Conservation (phyloP, 371 early-diverging fungal species). For the Catenaria anguillulae region DNA sequence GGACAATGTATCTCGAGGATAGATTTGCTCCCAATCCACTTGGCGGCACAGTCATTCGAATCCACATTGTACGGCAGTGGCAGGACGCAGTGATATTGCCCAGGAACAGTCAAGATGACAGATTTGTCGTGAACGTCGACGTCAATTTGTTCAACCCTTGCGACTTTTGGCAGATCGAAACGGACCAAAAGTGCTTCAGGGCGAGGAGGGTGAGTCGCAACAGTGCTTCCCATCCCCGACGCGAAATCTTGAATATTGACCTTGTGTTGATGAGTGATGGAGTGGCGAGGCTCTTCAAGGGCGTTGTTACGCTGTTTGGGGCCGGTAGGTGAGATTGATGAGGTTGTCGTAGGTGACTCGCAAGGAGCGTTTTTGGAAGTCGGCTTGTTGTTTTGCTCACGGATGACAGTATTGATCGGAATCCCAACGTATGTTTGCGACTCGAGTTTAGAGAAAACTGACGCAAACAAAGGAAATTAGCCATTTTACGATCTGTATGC, state of each 20-base stretch:
- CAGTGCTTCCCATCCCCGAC: background rate
- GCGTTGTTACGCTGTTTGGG: no score
- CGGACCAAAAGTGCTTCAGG: background rate
- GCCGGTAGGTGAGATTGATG: no score
- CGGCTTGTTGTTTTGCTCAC: no score
- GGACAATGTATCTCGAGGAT: background rate
- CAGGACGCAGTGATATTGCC: background rate
- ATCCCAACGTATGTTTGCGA: no score
- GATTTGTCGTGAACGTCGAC: background rate
- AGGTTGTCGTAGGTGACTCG: no score
- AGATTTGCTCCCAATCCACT: background rate
- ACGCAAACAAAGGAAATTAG: no score
- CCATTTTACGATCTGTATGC: no score
- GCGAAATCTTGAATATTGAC: background rate
- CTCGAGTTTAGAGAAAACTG: no score
- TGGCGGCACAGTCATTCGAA: background rate
- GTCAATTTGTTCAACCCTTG: background rate
- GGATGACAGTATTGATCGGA: no score
- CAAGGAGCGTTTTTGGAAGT: no score
- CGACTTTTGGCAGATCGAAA: background rate
- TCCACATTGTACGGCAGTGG: background rate
- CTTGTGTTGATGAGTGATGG: background rate
- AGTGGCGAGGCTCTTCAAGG: background rate
- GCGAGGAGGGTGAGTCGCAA: background rate
- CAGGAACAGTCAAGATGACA: background rate